Percentiles rank a stretch among this genome's conserved stretches.
These are phyloP conservation scores for Macrophomina tecta DNA, from an alignment of 2,329 filamentous ascomycete genomes.

Conservation along the genomic window DNA sequence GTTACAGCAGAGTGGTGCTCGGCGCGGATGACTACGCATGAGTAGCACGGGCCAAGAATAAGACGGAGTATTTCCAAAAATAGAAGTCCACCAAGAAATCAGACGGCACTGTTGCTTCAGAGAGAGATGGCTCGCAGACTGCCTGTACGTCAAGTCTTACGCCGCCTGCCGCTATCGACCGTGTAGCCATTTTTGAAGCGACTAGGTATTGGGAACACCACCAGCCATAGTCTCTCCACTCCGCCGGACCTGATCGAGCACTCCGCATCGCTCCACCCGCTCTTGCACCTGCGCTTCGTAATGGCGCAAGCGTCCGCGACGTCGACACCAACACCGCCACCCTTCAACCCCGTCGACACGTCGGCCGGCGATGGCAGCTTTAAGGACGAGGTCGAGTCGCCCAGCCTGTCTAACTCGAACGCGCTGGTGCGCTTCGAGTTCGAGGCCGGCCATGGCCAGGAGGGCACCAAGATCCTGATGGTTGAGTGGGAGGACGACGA, in stretches of 20 bases:
- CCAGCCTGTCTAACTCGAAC: conserved; percentile 56
- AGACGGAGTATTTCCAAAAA: conserved; percentile 28
- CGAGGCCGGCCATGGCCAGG: conserved; percentile 74
- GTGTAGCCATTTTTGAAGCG: conserved; percentile 4
- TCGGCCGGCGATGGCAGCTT: conserved; percentile 36
- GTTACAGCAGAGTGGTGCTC: conserved; percentile 15
- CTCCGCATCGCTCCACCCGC: conserved; percentile 21
- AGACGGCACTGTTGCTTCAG: conserved; percentile 25
- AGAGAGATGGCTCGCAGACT: conserved; percentile 21
- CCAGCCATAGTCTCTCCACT: background rate
- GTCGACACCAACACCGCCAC: conserved; percentile 38
- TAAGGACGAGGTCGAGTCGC: conserved; percentile 52
- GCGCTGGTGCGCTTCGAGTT: conserved; percentile 89
- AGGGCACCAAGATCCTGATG: conserved; percentile 91
- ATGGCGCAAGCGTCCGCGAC: conserved; percentile 36
- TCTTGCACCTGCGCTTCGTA: conserved; percentile 30
- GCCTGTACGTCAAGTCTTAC: conserved; percentile 1
- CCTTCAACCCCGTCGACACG: conserved; percentile 52
- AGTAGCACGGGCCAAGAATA: conserved; percentile 25
- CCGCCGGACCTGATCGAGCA: conserved; percentile 13
- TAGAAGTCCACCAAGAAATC: conserved; percentile 28
- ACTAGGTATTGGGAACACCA: background rate
- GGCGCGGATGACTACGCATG: conserved; percentile 23
- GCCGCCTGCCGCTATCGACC: conserved; percentile 16
- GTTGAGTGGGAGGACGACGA: conserved; percentile 82